A percentile compares a stretch with the other conserved stretches of the same genome.
phyloP scores from a whole-genome alignment of 305 asterid species.

The Ilex paraguariensis region DNA sequence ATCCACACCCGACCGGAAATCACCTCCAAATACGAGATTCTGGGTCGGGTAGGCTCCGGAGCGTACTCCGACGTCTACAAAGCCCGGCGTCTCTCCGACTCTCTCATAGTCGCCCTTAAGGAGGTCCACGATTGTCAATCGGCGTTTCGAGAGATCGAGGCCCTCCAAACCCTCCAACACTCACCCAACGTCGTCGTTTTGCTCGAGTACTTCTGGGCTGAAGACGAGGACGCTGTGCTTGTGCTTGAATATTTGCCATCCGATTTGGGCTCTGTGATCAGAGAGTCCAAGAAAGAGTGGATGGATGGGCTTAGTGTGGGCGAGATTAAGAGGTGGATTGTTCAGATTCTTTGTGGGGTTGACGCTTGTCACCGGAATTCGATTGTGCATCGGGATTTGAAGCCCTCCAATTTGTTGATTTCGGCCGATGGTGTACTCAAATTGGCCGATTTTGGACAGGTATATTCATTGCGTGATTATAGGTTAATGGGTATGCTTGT shows the following conservation, averaged over 20 bases:
- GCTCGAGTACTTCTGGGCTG: slow-evolving; percentile 86
- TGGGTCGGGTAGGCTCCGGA: slow-evolving; percentile 82
- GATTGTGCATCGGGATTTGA: slow-evolving; percentile 83
- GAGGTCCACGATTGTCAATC: slow-evolving; percentile 93
- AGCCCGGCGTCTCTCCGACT: slow-evolving; percentile 75
- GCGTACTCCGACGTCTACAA: slow-evolving; percentile 93
- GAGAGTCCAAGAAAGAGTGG: slow-evolving; percentile 57
- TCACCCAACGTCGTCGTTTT: slow-evolving; percentile 68
- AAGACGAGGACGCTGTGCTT: slow-evolving; percentile 88
- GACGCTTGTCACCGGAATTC: slow-evolving; percentile 81
- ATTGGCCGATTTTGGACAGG: slow-evolving; percentile 98
- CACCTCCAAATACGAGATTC: slow-evolving; percentile 65
- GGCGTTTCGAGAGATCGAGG: slow-evolving; percentile 79
- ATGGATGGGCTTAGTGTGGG: slow-evolving; percentile 55
- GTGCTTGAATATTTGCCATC: slow-evolving; percentile 87
- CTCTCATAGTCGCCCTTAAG: slow-evolving; percentile 69
- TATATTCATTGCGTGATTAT: slow-evolving; percentile 1
- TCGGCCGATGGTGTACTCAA: slow-evolving; percentile 81
- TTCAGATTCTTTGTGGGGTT: slow-evolving; percentile 68
- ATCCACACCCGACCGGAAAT: slow-evolving; percentile 81
- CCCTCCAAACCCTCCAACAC: slow-evolving; percentile 61
- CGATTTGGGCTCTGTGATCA: slow-evolving; percentile 63
- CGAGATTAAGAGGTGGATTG: slow-evolving; percentile 83
- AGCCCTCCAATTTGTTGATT: slow-evolving; percentile 84
- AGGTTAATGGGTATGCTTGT: background rate